phyloP scores from a whole-genome alignment of 2,329 filamentous ascomycete genomes.

The Sordariomycetes sp. region DNA sequence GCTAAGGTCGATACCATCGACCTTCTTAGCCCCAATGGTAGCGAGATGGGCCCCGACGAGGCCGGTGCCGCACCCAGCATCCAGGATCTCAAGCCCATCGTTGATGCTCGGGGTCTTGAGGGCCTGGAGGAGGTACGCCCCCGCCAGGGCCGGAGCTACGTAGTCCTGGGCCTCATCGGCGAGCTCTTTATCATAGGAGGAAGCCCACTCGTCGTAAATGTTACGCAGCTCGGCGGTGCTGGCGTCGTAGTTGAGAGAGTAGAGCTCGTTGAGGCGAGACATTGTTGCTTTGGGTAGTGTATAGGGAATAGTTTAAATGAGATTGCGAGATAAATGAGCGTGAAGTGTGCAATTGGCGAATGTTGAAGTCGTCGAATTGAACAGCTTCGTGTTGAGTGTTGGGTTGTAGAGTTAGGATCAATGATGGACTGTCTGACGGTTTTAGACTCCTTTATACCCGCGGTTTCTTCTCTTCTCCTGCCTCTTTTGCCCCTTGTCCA shows the following conservation, averaged over 20 bases:
- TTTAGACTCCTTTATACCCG: neutral
- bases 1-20: constrained; percentile 39
- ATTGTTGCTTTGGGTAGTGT: constrained; percentile 7
- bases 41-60: constrained; percentile 34
- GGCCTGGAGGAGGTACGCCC: constrained; percentile 18
- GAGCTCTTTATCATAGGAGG: constrained; percentile 19
- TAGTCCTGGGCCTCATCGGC: constrained; percentile 22
- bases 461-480: neutral
- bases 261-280: constrained; percentile 15
- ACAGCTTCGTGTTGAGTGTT: neutral
- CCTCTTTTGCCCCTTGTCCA: neutral
- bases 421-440: neutral
- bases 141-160: constrained; percentile 23
- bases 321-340: neutral
- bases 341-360: neutral
- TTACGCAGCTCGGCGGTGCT: constrained; percentile 12
- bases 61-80: constrained; percentile 43
- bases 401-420: neutral
- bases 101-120: constrained; percentile 13
- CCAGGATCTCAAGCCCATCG: constrained; percentile 23
- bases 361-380: neutral
- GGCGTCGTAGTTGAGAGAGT: constrained; percentile 10
- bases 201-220: constrained; percentile 22
- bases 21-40: constrained; percentile 23
- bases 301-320: neutral